phyloP scores from a whole-genome alignment of 345 rosid species.

The Citrus inodora region DNA sequence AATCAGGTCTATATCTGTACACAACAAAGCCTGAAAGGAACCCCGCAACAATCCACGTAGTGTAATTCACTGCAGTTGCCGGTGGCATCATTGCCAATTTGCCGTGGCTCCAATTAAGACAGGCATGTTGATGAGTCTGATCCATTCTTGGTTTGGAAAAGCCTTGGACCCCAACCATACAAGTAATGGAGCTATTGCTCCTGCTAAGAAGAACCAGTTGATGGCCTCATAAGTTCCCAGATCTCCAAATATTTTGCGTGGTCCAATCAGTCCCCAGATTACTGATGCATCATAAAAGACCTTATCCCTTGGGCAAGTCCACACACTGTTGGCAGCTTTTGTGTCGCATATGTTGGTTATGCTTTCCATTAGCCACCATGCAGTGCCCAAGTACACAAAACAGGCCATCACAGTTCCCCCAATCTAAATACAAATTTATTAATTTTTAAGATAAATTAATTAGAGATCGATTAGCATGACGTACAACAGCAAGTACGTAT shows the following conservation, averaged over 20 bases:
- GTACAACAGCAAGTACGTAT: too few relatives aligned
- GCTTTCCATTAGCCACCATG: conserved; percentile 98
- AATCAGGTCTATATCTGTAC: conserved; percentile 66
- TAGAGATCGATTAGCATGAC: too few relatives aligned
- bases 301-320: conserved; percentile 89
- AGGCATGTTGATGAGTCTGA: conserved; percentile 85
- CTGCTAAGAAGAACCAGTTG: conserved; percentile 89
- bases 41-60: conserved; percentile 79
- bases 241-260: conserved; percentile 88
- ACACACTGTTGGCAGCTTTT: conserved; percentile 56
- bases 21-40: conserved; percentile 83
- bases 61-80: conserved; percentile 96
- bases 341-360: conserved; percentile 75
- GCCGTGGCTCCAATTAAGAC: conserved; percentile 82
- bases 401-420: conserved; percentile 89
- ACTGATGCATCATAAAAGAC: conserved; percentile 96
- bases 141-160: conserved; percentile 82
- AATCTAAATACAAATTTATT: conserved; percentile 32
- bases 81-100: conserved; percentile 94
- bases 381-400: conserved; percentile 69
- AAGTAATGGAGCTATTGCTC: conserved; percentile 70
- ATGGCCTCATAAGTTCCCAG: conserved; percentile 66
- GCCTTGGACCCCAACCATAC: conserved; percentile 81
- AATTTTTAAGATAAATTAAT: too few relatives aligned
- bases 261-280: conserved; percentile 93